Evolutionary conservation across 306 rosid genomes (phyloP).

Genomic region (Castanea mollissima): DNA sequence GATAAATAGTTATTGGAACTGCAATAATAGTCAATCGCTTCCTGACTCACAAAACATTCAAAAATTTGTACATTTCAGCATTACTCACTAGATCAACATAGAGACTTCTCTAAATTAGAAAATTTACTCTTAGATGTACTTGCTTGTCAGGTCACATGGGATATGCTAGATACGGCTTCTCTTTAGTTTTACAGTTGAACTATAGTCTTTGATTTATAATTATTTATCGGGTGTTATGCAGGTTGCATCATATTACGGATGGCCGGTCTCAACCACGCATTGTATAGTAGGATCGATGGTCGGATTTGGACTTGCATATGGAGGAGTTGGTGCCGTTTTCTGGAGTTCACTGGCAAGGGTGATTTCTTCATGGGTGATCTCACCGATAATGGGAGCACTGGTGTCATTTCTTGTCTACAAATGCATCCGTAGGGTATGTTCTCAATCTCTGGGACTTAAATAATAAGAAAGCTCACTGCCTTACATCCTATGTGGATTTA

Average conservation of each 20-base stretch:
- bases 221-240: conserved; percentile 31
- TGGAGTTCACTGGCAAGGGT: conserved; percentile 97
- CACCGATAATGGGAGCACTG: conserved; percentile 89
- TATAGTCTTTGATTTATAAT: background rate
- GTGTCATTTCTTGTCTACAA: conserved; percentile 91
- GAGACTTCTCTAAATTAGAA: background rate
- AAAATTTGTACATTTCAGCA: background rate
- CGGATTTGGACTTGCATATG: conserved; percentile 86
- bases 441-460: conserved; percentile 14
- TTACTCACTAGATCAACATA: background rate
- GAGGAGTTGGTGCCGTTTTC: conserved; percentile 88
- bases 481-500: background rate
- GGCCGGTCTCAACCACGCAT: conserved; percentile 98
- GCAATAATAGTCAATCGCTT: background rate
- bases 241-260: conserved; percentile 89
- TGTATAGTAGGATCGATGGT: conserved; percentile 99
- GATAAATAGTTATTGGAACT: background rate
- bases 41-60: background rate
- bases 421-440: conserved; percentile 86
- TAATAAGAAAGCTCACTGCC: conserved; percentile 3
- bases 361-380: conserved; percentile 84
- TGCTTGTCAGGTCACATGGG: background rate
- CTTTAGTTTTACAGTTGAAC: background rate
- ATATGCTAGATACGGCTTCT: background rate
- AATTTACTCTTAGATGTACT: background rate